Evolutionary conservation across 352 stramenopile genomes (phyloP).

Genomic region (Plasmopara halstedii): DNA sequence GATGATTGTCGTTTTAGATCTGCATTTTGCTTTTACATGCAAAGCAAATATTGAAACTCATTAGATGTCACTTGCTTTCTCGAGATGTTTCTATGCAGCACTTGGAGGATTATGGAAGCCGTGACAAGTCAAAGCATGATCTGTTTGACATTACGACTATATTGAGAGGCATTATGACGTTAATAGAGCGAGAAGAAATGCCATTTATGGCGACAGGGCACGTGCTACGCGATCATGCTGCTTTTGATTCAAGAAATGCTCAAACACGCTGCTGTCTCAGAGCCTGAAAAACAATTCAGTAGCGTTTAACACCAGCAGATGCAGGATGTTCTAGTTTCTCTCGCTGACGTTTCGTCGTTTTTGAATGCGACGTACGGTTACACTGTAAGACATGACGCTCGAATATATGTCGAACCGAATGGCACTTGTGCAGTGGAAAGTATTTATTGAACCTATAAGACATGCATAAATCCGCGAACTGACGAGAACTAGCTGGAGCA

Average conservation of each 20-base stretch:
- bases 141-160: constrained; percentile 30
- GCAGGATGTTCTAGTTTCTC: constrained; percentile 82
- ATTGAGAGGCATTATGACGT: too few species aligned
- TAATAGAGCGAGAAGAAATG: constrained; percentile 21
- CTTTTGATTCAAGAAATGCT: too few species aligned
- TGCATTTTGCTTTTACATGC: constrained; percentile 47
- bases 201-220: not conserved
- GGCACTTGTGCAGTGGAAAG: constrained; percentile 76
- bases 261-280: too few species aligned
- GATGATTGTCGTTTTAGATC: constrained; percentile 10
- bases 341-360: constrained; percentile 70
- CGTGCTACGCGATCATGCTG: not conserved
- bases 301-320: too few species aligned
- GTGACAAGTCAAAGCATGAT: constrained; percentile 8
- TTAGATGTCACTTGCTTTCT: constrained; percentile 57
- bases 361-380: constrained; percentile 60
- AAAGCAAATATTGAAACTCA: constrained; percentile 61
- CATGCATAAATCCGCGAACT: constrained; percentile 37
- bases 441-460: constrained; percentile 65
- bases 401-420: constrained; percentile 68
- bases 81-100: constrained; percentile 44
- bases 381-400: constrained; percentile 64
- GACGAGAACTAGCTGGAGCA: too few species aligned
- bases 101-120: constrained; percentile 22
- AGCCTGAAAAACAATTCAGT: too few species aligned